Conservation (phyloP, 495 filamentous ascomycete genomes). For the Hypoxylon crocopeplum region DNA sequence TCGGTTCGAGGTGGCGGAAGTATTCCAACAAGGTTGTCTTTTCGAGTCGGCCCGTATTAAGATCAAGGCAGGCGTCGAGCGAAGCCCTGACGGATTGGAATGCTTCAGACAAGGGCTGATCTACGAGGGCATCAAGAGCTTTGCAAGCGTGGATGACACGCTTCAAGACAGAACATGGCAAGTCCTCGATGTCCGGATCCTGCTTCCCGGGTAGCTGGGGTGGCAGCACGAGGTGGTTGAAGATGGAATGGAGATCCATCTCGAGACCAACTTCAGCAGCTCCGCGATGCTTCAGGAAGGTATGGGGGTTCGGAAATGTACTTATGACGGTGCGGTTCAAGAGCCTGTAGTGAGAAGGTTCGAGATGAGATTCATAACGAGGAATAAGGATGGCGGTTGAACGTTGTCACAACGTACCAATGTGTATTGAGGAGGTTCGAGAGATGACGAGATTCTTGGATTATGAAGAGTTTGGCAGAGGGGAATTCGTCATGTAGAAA, state of each 20-base stretch:
- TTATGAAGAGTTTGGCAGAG: too few species aligned
- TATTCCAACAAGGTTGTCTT: slow-evolving; percentile 43
- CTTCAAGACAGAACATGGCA: slow-evolving; percentile 46
- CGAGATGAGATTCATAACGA: too few species aligned
- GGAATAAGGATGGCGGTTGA: too few species aligned
- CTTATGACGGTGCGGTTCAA: background rate
- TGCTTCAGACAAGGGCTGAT: slow-evolving; percentile 23
- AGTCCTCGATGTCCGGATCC: slow-evolving; percentile 45
- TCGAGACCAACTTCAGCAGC: background rate
- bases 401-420: too few species aligned
- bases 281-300: background rate
- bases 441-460: too few species aligned
- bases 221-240: slow-evolving; percentile 57
- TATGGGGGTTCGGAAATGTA: too few species aligned
- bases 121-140: slow-evolving; percentile 28
- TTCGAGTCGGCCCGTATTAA: slow-evolving; percentile 50
- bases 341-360: background rate
- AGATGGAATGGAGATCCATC: slow-evolving; percentile 37
- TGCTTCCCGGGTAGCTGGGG: slow-evolving; percentile 51
- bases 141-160: slow-evolving; percentile 46
- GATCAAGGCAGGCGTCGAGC: slow-evolving; percentile 38
- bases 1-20: slow-evolving; percentile 41
- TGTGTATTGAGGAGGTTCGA: too few species aligned
- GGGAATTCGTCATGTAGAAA: too few species aligned
- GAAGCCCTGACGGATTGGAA: slow-evolving; percentile 45